These are phyloP conservation scores for Prosopis cineraria DNA, from an alignment of 306 rosid genomes.

Conservation along the genomic window DNA sequence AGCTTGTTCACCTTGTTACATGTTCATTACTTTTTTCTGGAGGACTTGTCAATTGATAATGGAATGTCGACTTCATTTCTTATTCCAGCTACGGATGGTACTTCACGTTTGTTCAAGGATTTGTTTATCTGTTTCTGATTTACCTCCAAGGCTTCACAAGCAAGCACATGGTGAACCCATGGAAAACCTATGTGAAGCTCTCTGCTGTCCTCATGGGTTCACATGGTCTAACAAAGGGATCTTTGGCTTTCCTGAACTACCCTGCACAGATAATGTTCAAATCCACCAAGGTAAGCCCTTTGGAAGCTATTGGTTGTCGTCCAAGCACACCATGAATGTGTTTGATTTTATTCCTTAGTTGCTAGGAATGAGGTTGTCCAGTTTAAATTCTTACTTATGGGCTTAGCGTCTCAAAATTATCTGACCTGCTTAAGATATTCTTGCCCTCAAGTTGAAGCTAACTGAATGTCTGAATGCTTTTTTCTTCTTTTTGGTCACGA, in stretches of 20 bases:
- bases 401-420: background rate
- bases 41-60: slow-evolving; percentile 2
- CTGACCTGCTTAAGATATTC: background rate
- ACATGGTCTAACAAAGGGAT: slow-evolving; percentile 96
- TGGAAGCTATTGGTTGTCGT: background rate
- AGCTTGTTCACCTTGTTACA: slow-evolving; percentile 19
- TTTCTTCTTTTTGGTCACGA: background rate
- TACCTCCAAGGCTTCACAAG: slow-evolving; percentile 90
- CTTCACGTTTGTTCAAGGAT: slow-evolving; percentile 96
- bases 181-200: slow-evolving; percentile 97
- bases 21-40: slow-evolving; percentile 30
- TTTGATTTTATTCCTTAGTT: slow-evolving; percentile 7
- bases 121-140: slow-evolving; percentile 85
- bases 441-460: background rate
- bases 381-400: background rate
- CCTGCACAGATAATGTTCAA: slow-evolving; percentile 99
- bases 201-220: slow-evolving; percentile 96
- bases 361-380: background rate
- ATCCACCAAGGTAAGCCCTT: slow-evolving; percentile 78
- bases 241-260: slow-evolving; percentile 92
- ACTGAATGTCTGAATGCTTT: background rate
- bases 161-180: slow-evolving; percentile 98
- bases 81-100: slow-evolving; percentile 97
- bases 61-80: slow-evolving; percentile 25
- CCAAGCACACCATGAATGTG: background rate